Evolutionary conservation across 2,329 filamentous ascomycete genomes (phyloP).

Genomic region (Meredithiella fracta): DNA sequence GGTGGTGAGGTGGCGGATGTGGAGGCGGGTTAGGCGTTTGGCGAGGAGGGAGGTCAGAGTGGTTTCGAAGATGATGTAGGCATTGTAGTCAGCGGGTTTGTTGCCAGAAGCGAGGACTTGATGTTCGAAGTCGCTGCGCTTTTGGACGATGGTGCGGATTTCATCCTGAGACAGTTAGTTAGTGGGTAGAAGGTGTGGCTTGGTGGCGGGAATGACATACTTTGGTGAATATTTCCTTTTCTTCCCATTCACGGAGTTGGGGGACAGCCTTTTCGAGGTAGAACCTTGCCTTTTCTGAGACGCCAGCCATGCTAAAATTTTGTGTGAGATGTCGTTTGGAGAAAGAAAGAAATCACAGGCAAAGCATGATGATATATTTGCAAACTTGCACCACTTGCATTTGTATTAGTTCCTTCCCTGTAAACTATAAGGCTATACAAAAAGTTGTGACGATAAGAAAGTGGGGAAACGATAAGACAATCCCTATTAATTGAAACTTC

Average conservation of each 20-base stretch:
- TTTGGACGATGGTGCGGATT: slow-evolving; percentile 73
- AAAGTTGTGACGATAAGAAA: slow-evolving; percentile 11
- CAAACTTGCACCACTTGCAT: not conserved
- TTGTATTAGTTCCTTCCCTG: too few species aligned
- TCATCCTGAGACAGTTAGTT: slow-evolving; percentile 46
- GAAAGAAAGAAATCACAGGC: not conserved
- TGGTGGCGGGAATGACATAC: slow-evolving; percentile 27
- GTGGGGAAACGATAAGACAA: slow-evolving; percentile 7
- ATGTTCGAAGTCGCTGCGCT: slow-evolving; percentile 87
- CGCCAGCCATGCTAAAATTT: slow-evolving; percentile 49
- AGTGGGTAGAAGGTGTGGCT: slow-evolving; percentile 6
- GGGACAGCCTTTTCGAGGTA: slow-evolving; percentile 85
- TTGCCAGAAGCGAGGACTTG: slow-evolving; percentile 69
- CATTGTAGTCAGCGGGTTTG: slow-evolving; percentile 60
- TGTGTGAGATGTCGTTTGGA: not conserved
- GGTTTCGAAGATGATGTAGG: slow-evolving; percentile 61
- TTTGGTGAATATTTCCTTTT: slow-evolving; percentile 78
- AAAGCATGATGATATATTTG: not conserved
- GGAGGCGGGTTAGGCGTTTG: slow-evolving; percentile 69
- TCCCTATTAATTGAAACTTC: not conserved
- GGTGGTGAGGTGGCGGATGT: slow-evolving; percentile 49
- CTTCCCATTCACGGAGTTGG: slow-evolving; percentile 80
- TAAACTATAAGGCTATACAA: slow-evolving; percentile 15
- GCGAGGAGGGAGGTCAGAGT: slow-evolving; percentile 58
- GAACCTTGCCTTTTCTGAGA: slow-evolving; percentile 87